Evolutionary conservation across 768 basidiomycete genomes (phyloP).

Genomic region (Sporobolomyces pararoseus): DNA sequence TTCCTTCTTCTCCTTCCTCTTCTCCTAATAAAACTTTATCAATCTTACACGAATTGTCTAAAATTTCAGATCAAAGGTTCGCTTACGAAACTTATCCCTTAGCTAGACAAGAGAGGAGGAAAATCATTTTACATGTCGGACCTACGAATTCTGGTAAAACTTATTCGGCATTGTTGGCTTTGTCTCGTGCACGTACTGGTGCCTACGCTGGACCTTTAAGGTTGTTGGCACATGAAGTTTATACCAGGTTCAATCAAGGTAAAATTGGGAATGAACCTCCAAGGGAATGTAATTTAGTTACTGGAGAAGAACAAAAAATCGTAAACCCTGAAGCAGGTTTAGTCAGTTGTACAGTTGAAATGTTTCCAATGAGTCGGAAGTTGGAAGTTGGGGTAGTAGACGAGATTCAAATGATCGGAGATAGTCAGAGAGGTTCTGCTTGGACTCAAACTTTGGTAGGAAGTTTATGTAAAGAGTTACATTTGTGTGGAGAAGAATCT

Average conservation of each 20-base stretch:
- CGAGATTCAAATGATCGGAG: conserved; percentile 93
- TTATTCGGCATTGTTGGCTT: conserved; percentile 80
- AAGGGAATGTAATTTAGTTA: conserved; percentile 75
- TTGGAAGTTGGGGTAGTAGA: conserved; percentile 86
- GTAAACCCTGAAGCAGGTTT: conserved; percentile 60
- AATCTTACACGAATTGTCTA: conserved; percentile 34
- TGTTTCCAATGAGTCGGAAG: conserved; percentile 57
- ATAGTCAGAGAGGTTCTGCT: conserved; percentile 67
- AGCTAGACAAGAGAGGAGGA: conserved; percentile 65
- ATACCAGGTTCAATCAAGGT: conserved; percentile 82
- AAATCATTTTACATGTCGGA: conserved; percentile 90
- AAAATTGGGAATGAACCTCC: conserved; percentile 71
- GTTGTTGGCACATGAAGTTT: conserved; percentile 91
- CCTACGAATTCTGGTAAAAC: conserved; percentile 99
- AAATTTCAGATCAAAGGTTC: conserved; percentile 35
- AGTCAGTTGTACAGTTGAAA: conserved; percentile 88
- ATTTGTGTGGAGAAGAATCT: conserved; percentile 92
- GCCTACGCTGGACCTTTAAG: conserved; percentile 88
- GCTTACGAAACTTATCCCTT: conserved; percentile 43
- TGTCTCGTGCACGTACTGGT: conserved; percentile 69
- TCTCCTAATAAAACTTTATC: conserved; percentile 4
- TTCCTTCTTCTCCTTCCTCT: background rate
- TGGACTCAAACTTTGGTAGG: conserved; percentile 84
- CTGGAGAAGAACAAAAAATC: conserved; percentile 82
- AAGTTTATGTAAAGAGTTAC: conserved; percentile 70